Evolutionary conservation across 331 rosid species (phyloP), one percentile per base, ranked within the genome.

Genomic region (Quercus lobata): DNA sequence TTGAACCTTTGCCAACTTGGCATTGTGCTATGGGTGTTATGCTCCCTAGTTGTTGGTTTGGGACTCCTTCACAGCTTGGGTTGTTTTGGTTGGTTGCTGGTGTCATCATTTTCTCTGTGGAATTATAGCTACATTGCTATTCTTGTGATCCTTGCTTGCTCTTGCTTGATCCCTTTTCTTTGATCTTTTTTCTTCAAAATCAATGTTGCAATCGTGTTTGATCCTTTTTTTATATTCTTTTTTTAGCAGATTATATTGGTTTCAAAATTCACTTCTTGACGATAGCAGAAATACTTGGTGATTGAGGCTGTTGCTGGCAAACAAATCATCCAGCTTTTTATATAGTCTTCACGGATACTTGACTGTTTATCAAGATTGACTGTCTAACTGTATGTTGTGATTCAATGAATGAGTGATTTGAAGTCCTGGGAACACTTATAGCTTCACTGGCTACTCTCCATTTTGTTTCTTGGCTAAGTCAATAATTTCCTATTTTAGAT

Each of bases 181-280:
- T 72, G 70, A 9, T 57, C n/a, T 44, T 35, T 75, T 72, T 52
- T 17, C 24, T 14, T 71, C 77, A 72, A 30, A 71, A 65, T 72
- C 61, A 49, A 72, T 66, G 6, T 79, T 78, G 29, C 49, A 22
- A 65, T 80, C 2, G 14, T 61, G 16, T 49, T 37, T 83, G 21
- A 79, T 81, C 21, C 24, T 58, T 75, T 9, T 72, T 46, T 56
- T 68, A 70, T 11, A 7, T 79, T n/a, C 62, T 72, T 11, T 17
- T 21, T 71, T 79, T n/a, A 69, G 83, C 90, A 92, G 98, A 85
- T 80, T 88, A 57, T 71, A 81, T 56, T 71, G 81, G 34, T 69
- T 70, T 65, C 18, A 24, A 44, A 7, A 53, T 81, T 30, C 34
- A 19, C 27, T 32, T 34, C 32, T 55, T 58, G 63, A 12, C 24